Base-by-base conservation (phyloP, 306 rosid species). In the Cucumis melo region DNA sequence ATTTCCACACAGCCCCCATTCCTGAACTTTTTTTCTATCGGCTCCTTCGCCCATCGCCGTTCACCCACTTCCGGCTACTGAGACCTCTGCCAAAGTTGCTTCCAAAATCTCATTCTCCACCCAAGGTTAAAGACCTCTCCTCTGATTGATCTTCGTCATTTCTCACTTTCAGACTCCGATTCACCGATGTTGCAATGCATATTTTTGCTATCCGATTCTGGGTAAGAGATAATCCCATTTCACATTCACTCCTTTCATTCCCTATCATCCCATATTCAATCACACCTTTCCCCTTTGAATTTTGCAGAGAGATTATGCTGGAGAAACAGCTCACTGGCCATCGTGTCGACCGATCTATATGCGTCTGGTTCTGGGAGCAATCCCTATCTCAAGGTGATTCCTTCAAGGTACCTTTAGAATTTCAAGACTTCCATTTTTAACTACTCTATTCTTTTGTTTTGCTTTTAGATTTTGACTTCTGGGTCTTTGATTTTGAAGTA, bases 241-340 rank as follows among this genome's bases (percentile, higher is more conserved):
- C 75, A 15, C 20, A 14, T 23, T 54, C n/a, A 21, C 27, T 62
- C 29, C 50, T 21, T 11, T 16, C 23, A 68, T 1, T 46, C 36
- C 10, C 50, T 21, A 20, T 16, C 23, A 68, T 1, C 56, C 36
- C 10, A 46, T 65, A 34, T 44, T 16, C 27, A 59, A 8, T 79
- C 4, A 16, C 12, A 6, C 6, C 8, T 41, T 48, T 17, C 0
- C 20, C 23, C 8, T 2, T 71, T 71, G 39, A 24, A 46, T 50
- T 86, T 78, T 10, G 21, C 77, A 94, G 98, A 42, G 98, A 94
- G 88, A 91, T 94, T 44, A 92, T 94, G 78, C 91, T 94, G 12
- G 97, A 94, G 96, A 94, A 94, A 78, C 98, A 94, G 89, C 91
- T 94, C 16, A 84, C 95, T 12, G 98, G 95, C 39, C 98, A 89